A percentile compares a stretch with the other conserved stretches of the same genome.
phyloP scores from a whole-genome alignment of 2,329 filamentous ascomycete species.

The Monosporascus sp. region DNA sequence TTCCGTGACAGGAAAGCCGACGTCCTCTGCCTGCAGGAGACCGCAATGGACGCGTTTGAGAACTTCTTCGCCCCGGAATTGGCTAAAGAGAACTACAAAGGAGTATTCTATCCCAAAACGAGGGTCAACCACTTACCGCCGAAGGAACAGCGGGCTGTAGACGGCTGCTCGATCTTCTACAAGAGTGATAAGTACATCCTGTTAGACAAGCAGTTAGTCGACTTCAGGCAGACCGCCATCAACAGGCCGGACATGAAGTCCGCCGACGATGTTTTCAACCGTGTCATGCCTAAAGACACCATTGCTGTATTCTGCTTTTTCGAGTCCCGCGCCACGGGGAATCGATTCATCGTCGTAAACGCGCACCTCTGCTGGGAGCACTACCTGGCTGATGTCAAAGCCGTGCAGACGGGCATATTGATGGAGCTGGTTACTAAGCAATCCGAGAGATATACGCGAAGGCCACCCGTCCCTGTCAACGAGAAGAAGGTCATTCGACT shows the following conservation, averaged over 20 bases:
- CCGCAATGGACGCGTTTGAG: slow-evolving; percentile 87
- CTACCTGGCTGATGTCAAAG: slow-evolving; percentile 84
- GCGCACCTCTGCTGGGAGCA: slow-evolving; percentile 96
- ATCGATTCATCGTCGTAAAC: slow-evolving; percentile 87
- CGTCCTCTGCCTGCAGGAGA: slow-evolving; percentile 88
- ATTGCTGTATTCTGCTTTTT: slow-evolving; percentile 90
- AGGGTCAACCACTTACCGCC: slow-evolving; percentile 89
- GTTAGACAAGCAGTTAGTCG: slow-evolving; percentile 89
- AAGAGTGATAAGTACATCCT: slow-evolving; percentile 92
- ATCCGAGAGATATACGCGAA: slow-evolving; percentile 77
- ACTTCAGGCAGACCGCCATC: slow-evolving; percentile 88
- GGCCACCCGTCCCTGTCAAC: slow-evolving; percentile 60
- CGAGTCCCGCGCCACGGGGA: slow-evolving; percentile 86
- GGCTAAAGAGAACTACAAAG: slow-evolving; percentile 84
- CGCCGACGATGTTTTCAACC: slow-evolving; percentile 95
- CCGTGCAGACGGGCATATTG: slow-evolving; percentile 90
- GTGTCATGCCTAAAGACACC: slow-evolving; percentile 97
- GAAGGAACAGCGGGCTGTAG: slow-evolving; percentile 81
- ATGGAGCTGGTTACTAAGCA: slow-evolving; percentile 88
- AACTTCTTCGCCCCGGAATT: slow-evolving; percentile 86
- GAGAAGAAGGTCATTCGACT: slow-evolving; percentile 65
- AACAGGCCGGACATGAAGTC: slow-evolving; percentile 96
- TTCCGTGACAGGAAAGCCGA: slow-evolving; percentile 76
- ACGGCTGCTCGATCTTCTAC: slow-evolving; percentile 96
- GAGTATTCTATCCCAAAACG: slow-evolving; percentile 86